Conservation (phyloP, 1,284 basidiomycete species). For the Boletus hoseneyae region DNA sequence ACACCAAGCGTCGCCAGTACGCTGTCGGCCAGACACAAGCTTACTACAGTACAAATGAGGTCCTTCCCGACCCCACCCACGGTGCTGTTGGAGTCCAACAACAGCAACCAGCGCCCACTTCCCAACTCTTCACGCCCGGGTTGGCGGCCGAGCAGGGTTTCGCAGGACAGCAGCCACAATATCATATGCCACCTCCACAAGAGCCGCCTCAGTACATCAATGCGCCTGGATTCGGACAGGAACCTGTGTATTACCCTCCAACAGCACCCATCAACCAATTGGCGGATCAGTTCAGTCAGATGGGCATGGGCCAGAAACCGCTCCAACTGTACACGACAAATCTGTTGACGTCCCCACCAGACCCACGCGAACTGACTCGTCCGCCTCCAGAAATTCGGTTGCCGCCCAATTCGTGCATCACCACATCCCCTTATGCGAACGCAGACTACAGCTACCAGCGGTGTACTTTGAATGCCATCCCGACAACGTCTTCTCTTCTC, state of each 20-base stretch:
- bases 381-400: conserved; percentile 89
- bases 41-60: conserved; percentile 64
- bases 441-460: conserved; percentile 93
- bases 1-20: conserved; percentile 80
- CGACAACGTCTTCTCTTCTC: conserved; percentile 88
- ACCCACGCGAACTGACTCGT: conserved; percentile 78
- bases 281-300: conserved; percentile 82
- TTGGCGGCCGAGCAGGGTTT: conserved; percentile 64
- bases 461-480: conserved; percentile 88
- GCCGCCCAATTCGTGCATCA: conserved; percentile 80
- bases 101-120: conserved; percentile 39
- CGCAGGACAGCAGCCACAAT: conserved; percentile 49
- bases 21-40: conserved; percentile 86
- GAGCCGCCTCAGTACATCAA: conserved; percentile 64
- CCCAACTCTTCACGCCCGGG: conserved; percentile 86
- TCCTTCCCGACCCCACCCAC: conserved; percentile 40
- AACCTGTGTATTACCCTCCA: conserved; percentile 51
- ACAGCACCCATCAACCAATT: conserved; percentile 58
- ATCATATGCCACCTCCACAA: conserved; percentile 44
- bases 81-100: conserved; percentile 35
- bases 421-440: conserved; percentile 77
- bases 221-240: conserved; percentile 42
- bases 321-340: conserved; percentile 81
- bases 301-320: conserved; percentile 77
- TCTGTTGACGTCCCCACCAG: conserved; percentile 85